Evolutionary conservation across 495 filamentous ascomycete species (phyloP).

Genomic region (Letharia columbiana): DNA sequence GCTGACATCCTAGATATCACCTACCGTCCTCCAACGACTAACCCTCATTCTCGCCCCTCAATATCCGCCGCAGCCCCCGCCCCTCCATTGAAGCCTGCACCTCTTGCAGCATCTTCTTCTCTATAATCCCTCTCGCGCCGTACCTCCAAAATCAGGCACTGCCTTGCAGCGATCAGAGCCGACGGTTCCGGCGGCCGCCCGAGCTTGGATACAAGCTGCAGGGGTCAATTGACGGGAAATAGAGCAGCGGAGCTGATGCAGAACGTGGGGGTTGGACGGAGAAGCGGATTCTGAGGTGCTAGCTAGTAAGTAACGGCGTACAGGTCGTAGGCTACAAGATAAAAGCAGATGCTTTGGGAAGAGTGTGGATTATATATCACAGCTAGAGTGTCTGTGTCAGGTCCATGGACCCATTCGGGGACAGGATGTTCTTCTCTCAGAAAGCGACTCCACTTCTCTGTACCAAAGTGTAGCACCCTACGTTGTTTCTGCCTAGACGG

Average conservation of each 20-base stretch:
- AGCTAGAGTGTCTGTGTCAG: not conserved
- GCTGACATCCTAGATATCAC: not conserved
- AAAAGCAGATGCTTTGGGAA: not conserved
- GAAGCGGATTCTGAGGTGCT: not conserved
- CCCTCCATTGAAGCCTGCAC: not conserved
- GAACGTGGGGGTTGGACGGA: not conserved
- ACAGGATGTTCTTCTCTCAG: not conserved
- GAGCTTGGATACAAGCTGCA: not conserved
- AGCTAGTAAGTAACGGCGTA: not conserved
- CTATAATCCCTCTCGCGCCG: not conserved
- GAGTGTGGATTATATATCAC: not conserved
- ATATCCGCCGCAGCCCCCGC: not conserved
- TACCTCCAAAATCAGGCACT: not conserved
- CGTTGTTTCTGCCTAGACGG: not conserved
- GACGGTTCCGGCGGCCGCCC: not conserved
- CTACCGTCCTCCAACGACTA: accelerated
- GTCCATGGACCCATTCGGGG: not conserved
- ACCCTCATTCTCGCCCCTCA: not conserved
- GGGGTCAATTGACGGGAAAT: not conserved
- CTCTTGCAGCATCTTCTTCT: not conserved
- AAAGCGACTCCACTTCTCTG: not conserved
- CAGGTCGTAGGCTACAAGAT: not conserved
- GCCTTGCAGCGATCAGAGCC: not conserved
- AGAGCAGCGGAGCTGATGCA: not conserved
- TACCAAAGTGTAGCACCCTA: not conserved